Evolutionary conservation across 345 rosid species (phyloP).

Genomic region (Lepidium didymum): DNA sequence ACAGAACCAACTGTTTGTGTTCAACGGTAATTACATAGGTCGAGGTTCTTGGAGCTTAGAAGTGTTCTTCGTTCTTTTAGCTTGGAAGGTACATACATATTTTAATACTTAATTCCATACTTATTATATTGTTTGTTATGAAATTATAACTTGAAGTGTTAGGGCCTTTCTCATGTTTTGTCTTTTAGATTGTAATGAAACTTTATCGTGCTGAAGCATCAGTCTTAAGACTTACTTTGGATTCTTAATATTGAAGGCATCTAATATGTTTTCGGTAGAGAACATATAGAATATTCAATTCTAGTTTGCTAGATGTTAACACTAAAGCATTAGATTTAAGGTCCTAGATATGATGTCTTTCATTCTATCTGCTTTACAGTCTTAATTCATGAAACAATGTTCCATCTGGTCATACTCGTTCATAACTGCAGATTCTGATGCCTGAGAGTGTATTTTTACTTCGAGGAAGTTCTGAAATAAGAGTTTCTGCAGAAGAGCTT

Average conservation of each 20-base stretch:
- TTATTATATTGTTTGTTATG: not conserved
- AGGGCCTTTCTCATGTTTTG: not conserved
- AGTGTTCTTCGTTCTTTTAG: conserved; percentile 39
- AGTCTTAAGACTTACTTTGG: not conserved
- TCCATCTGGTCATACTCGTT: not conserved
- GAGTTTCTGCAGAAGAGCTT: conserved; percentile 25
- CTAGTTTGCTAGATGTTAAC: not conserved
- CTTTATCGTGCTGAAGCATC: not conserved
- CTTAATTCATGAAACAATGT: not conserved
- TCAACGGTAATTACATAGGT: conserved; percentile 39
- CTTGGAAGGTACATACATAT: conserved; percentile 39
- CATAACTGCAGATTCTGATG: conserved; percentile 33
- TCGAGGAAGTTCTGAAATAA: conserved; percentile 44
- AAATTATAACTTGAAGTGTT: not conserved
- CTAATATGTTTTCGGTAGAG: not conserved
- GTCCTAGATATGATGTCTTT: not conserved
- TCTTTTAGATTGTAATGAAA: not conserved
- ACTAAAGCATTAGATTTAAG: not conserved
- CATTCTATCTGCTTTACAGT: not conserved
- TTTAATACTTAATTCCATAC: not conserved
- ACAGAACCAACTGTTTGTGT: conserved; percentile 26
- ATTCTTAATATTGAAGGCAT: not conserved
- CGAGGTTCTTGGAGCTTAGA: conserved; percentile 40
- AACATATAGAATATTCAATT: not conserved
- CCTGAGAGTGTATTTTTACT: conserved; percentile 36